Conservation (phyloP, 2,329 filamentous ascomycete species). For the Xylariomycetidae sp. region DNA sequence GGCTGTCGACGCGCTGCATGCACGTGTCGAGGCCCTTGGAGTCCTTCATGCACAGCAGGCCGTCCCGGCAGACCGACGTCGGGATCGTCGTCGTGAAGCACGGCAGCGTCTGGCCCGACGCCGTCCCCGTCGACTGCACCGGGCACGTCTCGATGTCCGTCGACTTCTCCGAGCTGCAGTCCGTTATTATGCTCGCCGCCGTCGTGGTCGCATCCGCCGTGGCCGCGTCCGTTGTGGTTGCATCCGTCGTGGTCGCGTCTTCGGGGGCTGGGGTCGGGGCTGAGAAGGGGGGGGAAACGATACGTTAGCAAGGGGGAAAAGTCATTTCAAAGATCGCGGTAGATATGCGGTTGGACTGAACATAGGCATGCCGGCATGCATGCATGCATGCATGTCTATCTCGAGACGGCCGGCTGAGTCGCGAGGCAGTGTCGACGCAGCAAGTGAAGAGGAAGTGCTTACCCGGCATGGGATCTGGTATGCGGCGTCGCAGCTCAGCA, state of each 20-base stretch:
- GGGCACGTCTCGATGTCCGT: conserved; percentile 39
- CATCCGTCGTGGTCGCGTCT: conserved; percentile 8
- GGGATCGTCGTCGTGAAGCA: conserved; percentile 35
- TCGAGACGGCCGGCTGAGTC: too few relatives aligned
- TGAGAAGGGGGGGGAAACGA: too few relatives aligned
- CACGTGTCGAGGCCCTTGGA: conserved; percentile 35
- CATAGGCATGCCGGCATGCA: too few relatives aligned
- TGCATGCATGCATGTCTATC: too few relatives aligned
- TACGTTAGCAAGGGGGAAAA: too few relatives aligned
- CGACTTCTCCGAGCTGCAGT: conserved; percentile 2
- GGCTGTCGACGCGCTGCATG: conserved; percentile 33
- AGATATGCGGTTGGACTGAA: too few relatives aligned
- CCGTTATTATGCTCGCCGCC: background rate
- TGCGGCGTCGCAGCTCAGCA: conserved; percentile 20
- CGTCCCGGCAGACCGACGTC: conserved; percentile 36
- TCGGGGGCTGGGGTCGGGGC: conserved; percentile 5
- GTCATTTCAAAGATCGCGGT: too few relatives aligned
- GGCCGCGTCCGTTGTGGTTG: conserved; percentile 7
- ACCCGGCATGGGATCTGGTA: conserved; percentile 18
- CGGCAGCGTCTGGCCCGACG: conserved; percentile 27
- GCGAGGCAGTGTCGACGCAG: too few relatives aligned
- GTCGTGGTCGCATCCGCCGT: conserved; percentile 6
- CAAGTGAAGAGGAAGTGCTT: conserved; percentile 3
- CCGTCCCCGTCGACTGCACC: conserved; percentile 31
- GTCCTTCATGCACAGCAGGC: conserved; percentile 42